These are phyloP conservation scores for Aspergillus thermomutatus DNA, from an alignment of 2,329 filamentous ascomycete species.

Conservation along the genomic window DNA sequence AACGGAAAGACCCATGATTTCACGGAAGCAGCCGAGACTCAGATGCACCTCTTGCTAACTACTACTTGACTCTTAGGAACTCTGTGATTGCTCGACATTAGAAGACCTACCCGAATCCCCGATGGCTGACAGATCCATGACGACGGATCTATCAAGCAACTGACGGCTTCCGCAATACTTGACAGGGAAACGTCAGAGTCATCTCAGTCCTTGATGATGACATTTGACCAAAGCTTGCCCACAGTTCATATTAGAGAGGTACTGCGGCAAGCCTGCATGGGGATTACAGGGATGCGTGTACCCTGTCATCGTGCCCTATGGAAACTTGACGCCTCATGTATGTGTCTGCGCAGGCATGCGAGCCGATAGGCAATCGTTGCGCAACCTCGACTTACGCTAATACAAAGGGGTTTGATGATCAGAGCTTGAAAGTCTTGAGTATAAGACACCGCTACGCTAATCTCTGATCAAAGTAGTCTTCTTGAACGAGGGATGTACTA, in stretches of 20 bases:
- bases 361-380: too few species aligned
- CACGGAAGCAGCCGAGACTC: not conserved
- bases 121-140: not conserved
- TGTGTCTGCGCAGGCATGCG: too few species aligned
- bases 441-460: too few species aligned
- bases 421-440: not conserved
- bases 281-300: too few species aligned
- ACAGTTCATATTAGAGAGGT: not conserved
- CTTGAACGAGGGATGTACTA: not conserved
- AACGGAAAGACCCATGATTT: not conserved
- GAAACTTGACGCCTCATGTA: too few species aligned
- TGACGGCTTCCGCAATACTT: not conserved
- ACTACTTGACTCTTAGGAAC: not conserved
- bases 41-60: not conserved
- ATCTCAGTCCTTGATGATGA: not conserved
- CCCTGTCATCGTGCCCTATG: too few species aligned
- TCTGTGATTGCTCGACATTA: not conserved
- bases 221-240: not conserved
- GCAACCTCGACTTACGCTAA: not conserved
- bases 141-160: not conserved
- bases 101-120: not conserved
- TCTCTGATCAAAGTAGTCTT: not conserved
- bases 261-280: not conserved
- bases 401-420: not conserved
- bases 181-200: not conserved